Conservation (phyloP, 371 early-diverging fungal species). For the Actinomortierella ambigua region DNA sequence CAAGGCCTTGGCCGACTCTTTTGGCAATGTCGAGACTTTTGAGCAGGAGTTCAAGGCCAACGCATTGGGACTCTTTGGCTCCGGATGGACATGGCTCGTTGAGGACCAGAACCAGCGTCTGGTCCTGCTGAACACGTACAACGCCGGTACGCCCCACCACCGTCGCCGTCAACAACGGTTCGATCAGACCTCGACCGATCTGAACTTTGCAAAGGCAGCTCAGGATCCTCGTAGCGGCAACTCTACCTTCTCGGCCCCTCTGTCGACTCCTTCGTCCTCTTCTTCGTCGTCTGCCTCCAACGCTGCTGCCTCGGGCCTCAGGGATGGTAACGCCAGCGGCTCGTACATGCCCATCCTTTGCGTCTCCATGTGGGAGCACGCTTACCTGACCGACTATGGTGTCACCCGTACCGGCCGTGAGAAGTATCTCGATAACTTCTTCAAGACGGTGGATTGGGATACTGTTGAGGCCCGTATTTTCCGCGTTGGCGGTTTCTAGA, state of each 20-base stretch:
- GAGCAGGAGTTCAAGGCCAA: conserved; percentile 51
- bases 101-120: conserved; percentile 53
- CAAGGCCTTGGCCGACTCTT: conserved; percentile 40
- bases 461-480: conserved; percentile 36
- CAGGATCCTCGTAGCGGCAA: conserved; percentile 40
- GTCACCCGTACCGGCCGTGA: conserved; percentile 50
- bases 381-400: conserved; percentile 61
- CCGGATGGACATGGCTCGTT: conserved; percentile 71
- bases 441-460: conserved; percentile 62
- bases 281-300: conserved; percentile 13
- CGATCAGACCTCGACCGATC: conserved; percentile 41
- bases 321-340: conserved; percentile 19
- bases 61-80: conserved; percentile 63
- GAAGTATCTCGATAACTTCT: conserved; percentile 58
- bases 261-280: background rate
- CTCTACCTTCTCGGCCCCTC: conserved; percentile 35
- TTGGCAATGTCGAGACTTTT: conserved; percentile 55
- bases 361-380: conserved; percentile 70
- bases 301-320: conserved; percentile 8
- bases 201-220: conserved; percentile 17
- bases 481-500: conserved; percentile 40
- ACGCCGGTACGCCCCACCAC: conserved; percentile 50
- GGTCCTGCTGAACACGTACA: conserved; percentile 60
- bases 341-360: conserved; percentile 51
- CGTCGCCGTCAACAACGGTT: conserved; percentile 45